phyloP scores from a whole-genome alignment of 225 moss, liverwort and hornwort genomes.

The Antitrichia curtipendula region DNA sequence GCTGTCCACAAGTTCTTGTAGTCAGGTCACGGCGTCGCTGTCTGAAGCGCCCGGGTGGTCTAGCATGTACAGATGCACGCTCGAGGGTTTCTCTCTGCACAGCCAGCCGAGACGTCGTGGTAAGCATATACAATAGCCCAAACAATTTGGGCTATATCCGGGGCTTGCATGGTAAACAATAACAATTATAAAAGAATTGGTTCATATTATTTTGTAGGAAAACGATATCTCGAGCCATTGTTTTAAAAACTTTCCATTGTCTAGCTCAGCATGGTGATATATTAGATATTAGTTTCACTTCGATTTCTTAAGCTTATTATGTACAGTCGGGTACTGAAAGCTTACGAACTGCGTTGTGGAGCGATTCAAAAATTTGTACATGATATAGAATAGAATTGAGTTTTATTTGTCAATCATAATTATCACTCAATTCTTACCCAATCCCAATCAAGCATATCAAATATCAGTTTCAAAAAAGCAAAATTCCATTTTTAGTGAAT shows the following conservation, averaged over 20 bases:
- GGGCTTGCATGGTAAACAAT: neutral
- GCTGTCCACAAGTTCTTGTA: neutral
- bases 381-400: too few species aligned
- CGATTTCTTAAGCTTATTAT: neutral
- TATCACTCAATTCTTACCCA: too few species aligned
- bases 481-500: too few species aligned
- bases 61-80: constrained; percentile 16
- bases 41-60: constrained; percentile 4
- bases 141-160: neutral
- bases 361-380: too few species aligned
- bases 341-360: too few species aligned
- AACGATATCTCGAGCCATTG: neutral
- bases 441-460: too few species aligned
- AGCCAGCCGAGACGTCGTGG: neutral
- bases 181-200: neutral
- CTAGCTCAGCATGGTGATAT: neutral
- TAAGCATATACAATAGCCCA: too few species aligned
- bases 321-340: too few species aligned
- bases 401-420: too few species aligned
- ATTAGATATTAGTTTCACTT: neutral
- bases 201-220: neutral
- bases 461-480: too few species aligned
- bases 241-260: neutral
- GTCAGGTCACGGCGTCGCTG: neutral
- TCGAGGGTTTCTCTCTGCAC: constrained; percentile 25